A percentile compares a stretch with the other conserved stretches of the same genome.
Evolutionary conservation across 768 basidiomycete species (phyloP).

Genomic region (Leucocoprinus birnbaumii): DNA sequence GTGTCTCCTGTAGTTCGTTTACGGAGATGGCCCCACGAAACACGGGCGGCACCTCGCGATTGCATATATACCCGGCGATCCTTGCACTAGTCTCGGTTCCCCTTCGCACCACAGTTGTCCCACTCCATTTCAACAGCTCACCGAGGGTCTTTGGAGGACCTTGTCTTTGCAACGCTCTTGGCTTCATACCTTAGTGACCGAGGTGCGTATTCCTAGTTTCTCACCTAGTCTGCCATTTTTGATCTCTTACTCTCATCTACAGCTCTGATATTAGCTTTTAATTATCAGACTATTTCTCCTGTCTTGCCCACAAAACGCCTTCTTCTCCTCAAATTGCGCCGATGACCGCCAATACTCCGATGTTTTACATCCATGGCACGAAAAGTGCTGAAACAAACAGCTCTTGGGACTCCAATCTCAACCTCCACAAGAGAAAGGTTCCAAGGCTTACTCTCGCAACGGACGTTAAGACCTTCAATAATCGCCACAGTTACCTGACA

Average conservation of each 20-base stretch:
- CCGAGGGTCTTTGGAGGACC: neutral
- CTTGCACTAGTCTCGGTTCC: neutral
- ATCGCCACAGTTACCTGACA: neutral
- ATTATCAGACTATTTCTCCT: neutral
- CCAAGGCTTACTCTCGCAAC: constrained; percentile 6
- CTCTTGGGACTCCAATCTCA: neutral
- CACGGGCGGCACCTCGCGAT: constrained; percentile 13
- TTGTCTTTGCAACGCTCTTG: neutral
- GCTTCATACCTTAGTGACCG: too few species aligned
- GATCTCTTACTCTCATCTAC: neutral
- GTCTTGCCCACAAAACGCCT: neutral
- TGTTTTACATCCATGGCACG: constrained; percentile 3
- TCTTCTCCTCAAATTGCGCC: neutral
- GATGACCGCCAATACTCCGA: neutral
- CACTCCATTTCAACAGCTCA: neutral
- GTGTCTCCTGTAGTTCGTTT: constrained; percentile 16
- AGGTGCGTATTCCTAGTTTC: neutral
- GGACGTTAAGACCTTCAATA: constrained; percentile 3
- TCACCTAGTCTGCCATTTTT: neutral
- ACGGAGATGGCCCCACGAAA: constrained; percentile 13
- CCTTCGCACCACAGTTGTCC: neutral
- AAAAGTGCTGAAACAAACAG: neutral
- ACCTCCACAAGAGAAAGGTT: constrained; percentile 2
- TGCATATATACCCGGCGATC: constrained; percentile 15
- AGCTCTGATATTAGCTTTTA: neutral